Base-by-base conservation (phyloP, 805 yeast species). In the Wickerhamia fluorescens region DNA sequence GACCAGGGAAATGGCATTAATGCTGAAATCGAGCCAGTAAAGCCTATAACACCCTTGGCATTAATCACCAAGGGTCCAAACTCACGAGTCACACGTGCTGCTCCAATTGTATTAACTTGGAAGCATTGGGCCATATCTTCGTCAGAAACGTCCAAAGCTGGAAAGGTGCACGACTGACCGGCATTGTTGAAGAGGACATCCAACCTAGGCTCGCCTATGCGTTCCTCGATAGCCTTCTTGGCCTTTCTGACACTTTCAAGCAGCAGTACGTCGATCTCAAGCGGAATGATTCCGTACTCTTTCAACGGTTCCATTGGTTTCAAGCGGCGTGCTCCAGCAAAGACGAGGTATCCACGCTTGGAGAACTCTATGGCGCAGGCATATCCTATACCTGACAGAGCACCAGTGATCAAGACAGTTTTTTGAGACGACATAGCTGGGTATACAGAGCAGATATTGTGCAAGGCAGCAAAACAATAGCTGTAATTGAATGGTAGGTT, bases 11-110 rank as follows among this genome's bases (percentile, higher is more conserved):
- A 75, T 3, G 84, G 75, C 8, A 68, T 54, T 10, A 73, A 30
- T 1, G 85, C 92, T 9, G 80, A 70, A 3, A 78, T 49, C 3
- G 88, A 78, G 2, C 92, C 92, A 1, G 92, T 82, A 52, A 78
- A 80, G 0, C 78, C 75, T 33, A 83, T 69, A 0, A 74, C 70
- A 3, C 89, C 92, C 41, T 76, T 64, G 2, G 82, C 75, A 21
- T 71, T 71, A 36, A 82, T 78, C 8, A 80, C 37, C 36, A 72
- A 59, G 9, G 67, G 66, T 2, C 62, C 41, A 23, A 83, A 65
- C 39, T 74, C 83, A 18, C 86, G 60, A 2, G 73, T 68, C 44
- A 79, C 28, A 43, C 83, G 66, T 29, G 80, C 63, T 3, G 83
- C 83, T 0, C 83, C 92, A 47, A 70, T 67, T 1, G 81, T 82